Evolutionary conservation across 2,329 filamentous ascomycete species (phyloP).

Genomic region (Plectosphaerella sp.): DNA sequence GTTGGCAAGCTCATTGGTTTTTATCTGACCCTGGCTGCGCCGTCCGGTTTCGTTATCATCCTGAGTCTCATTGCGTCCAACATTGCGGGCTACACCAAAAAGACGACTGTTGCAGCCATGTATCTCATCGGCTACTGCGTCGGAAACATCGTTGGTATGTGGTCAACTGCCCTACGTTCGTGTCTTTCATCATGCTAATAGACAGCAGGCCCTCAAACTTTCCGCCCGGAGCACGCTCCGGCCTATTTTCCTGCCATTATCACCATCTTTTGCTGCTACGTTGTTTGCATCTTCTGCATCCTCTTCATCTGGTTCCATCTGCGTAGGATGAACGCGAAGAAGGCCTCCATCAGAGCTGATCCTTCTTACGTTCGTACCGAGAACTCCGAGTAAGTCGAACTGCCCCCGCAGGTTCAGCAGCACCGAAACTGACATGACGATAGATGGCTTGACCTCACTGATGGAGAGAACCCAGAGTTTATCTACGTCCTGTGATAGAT

Average conservation of each 20-base stretch:
- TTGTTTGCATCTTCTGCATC: constrained; percentile 47
- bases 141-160: constrained; percentile 51
- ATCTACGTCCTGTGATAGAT: constrained; percentile 46
- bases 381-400: constrained; percentile 54
- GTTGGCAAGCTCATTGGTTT: constrained; percentile 51
- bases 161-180: constrained; percentile 14
- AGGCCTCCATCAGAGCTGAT: constrained; percentile 44
- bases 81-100: constrained; percentile 11
- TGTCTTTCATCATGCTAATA: background rate
- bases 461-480: constrained; percentile 62
- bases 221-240: constrained; percentile 50
- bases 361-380: constrained; percentile 57
- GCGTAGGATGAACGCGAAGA: constrained; percentile 52
- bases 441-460: constrained; percentile 56
- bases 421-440: background rate
- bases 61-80: constrained; percentile 14
- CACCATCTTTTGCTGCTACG: constrained; percentile 56
- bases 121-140: constrained; percentile 44
- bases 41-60: constrained; percentile 41
- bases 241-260: constrained; percentile 61
- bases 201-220: constrained; percentile 47
- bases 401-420: background rate
- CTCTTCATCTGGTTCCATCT: constrained; percentile 62
- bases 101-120: constrained; percentile 20
- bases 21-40: constrained; percentile 57